Evolutionary conservation across 2,329 filamentous ascomycete genomes (phyloP), one percentile per base, ranked within the genome.

Genomic region (Intubia oerlemansii): DNA sequence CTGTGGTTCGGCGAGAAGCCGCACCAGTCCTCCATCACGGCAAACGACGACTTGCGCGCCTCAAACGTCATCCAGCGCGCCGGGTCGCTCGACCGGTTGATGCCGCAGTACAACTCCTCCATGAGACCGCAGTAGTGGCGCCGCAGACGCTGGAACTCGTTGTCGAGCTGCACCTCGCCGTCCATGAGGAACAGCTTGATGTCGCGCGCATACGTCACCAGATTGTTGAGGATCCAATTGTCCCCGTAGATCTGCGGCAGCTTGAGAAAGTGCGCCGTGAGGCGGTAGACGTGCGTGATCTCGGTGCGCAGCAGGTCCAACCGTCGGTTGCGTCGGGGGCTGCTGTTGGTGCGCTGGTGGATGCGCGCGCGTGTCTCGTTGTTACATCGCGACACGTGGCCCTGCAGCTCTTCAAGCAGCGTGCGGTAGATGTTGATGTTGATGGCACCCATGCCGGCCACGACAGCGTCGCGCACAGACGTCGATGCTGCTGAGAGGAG

Each of bases 21-120:
- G 46, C 88, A 98, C 90, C 90, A 98, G 38, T 95, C 85, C 50
- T 98, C 88, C 84, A 98, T 95, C 27, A 98, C 55, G 1, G 84
- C 74, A 44, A 98, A 98, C 0, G 85, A 78, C 5, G 88, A 93
- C 46, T 93, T 92, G 23, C 90, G 65, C 10, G 84, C 80, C 47
- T 98, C 88, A 43, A 98, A 98, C 0, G 88, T 84, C 68, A 98
- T 88, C 85, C 88, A 98, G 18, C 81, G 66, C 5, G 80, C 74
- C 2, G 82, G 77, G 34, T 93, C 80, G 35, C 71, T 72, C 0
- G 81, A 81, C 29, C 73, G 66, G 40, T 85, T 88, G 41, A 93
- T 81, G 5, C 80, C 81, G 40, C 91, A 80, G 38, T 92, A 98
- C 0, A 98, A 56, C 34, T 84, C 79, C 45, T 98, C 85, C 51